Base-by-base conservation (phyloP, 176 grass and related monocot species). In the Melocanna baccifera region DNA sequence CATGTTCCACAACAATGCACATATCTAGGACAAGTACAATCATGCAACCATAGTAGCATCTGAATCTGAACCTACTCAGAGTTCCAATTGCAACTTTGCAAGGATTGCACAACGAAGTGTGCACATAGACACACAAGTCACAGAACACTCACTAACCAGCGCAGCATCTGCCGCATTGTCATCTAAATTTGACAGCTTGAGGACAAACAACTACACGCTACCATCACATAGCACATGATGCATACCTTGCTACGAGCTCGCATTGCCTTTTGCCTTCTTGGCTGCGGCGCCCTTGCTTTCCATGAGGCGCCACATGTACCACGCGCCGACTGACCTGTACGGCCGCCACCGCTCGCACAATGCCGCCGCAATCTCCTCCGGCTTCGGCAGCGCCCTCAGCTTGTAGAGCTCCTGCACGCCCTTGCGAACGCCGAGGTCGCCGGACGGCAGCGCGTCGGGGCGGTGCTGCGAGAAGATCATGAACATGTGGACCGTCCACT, bases 401-500 rank as follows among this genome's bases (percentile, higher is more conserved):
- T 75, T 82, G 84, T 91, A 91, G 43, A 91, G 48, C 53, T 86
- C 80, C 79, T 91, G 92, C 46, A 94, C 92, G 25, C 92, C 92
- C 86, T 94, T 94, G 34, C 92, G 92, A 29, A 94, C 84, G 57
- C 89, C 89, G 14, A 94, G 89, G 76, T 94, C 92, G 25, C 89
- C 83, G 58, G 73, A 88, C 0, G 92, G 92, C 37, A 94, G 89
- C 75, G 91, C 86, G 28, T 94, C 86, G 20, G 92, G 92, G 62
- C 86, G 92, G 76, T 91, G 92, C 50, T 91, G 81, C 32, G 92
- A 94, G 80, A 91, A 94, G 65, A 94, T 87, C 92, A 94, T 94
- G 86, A 94, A 94, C 92, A 94, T 94, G 83, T 94, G 86, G 34
- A 91, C 87, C 5, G 86, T 91, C 92, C 92, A 94, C 64, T 85